A percentile compares a stretch with the other conserved stretches of the same genome.
Conservation (phyloP, 495 filamentous ascomycete genomes). For the Podospora tetraspora region DNA sequence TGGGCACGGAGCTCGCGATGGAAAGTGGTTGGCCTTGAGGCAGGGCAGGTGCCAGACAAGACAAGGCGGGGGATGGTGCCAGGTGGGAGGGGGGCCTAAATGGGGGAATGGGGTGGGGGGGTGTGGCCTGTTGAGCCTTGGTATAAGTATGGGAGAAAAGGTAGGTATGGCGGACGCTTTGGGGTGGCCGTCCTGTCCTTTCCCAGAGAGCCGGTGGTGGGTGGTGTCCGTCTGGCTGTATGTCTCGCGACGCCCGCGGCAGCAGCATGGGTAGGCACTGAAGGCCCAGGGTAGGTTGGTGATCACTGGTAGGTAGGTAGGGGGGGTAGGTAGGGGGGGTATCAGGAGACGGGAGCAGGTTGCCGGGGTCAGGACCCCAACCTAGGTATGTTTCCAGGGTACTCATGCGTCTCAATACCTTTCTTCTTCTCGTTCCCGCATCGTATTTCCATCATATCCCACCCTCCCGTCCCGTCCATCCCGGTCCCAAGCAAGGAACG, state of each 20-base stretch:
- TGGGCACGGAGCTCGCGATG: not conserved
- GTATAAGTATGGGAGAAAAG: conserved; percentile 13
- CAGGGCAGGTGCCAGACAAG: not conserved
- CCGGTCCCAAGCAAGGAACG: not conserved
- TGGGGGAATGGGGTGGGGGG: conserved; percentile 2
- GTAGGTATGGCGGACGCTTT: not conserved
- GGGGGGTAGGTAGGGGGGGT: not conserved
- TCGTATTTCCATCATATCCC: conserved; percentile 3
- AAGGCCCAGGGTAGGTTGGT: not conserved
- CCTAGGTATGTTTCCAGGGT: not conserved
- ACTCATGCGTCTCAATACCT: not conserved
- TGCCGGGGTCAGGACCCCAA: not conserved
- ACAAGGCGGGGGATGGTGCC: conserved; percentile 5
- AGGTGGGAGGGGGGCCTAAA: not conserved
- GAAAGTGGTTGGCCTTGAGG: not conserved
- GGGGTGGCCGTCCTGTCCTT: not conserved
- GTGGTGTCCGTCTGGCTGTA: not conserved
- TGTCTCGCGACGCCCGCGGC: conserved; percentile 9
- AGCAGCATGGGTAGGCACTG: conserved; percentile 2
- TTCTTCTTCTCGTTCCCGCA: conserved; percentile 1
- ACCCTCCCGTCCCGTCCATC: not conserved
- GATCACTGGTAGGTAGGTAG: not conserved
- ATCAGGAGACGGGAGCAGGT: too few relatives aligned
- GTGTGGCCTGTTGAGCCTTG: conserved; percentile 19
- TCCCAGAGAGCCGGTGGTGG: not conserved